A percentile compares a stretch with the other conserved stretches of the same genome.
These are phyloP conservation scores for Physcomitrium patens DNA, from an alignment of 225 moss, liverwort and hornwort genomes.

Conservation along the genomic window DNA sequence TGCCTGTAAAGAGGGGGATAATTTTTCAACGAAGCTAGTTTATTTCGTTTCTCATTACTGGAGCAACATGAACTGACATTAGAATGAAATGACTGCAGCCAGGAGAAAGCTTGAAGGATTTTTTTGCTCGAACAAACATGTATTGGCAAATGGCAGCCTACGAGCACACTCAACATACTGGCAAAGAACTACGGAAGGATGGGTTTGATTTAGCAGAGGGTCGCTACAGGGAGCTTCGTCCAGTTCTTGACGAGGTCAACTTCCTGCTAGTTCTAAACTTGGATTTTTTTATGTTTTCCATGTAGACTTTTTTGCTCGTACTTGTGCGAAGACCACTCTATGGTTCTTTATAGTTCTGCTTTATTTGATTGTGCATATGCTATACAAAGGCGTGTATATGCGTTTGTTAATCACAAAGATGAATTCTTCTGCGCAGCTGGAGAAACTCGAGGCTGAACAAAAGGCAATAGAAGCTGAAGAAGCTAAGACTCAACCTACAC, in stretches of 20 bases:
- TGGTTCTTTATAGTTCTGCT: background rate
- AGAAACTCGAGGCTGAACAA: constrained; percentile 81
- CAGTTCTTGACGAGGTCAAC: constrained; percentile 76
- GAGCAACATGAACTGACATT: constrained; percentile 25
- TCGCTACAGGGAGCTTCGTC: constrained; percentile 81
- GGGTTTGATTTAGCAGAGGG: constrained; percentile 87
- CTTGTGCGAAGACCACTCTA: background rate
- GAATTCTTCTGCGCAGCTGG: constrained; percentile 53
- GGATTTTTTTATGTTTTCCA: background rate
- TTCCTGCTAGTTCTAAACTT: background rate
- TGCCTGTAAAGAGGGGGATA: background rate
- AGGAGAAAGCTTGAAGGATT: constrained; percentile 73
- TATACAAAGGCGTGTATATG: background rate
- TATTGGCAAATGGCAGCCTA: constrained; percentile 93
- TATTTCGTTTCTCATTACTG: background rate
- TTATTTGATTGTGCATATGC: background rate
- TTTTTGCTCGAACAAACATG: constrained; percentile 77
- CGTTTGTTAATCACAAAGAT: background rate
- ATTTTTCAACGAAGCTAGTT: background rate
- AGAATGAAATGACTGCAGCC: constrained; percentile 50
- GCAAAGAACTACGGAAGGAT: constrained; percentile 87
- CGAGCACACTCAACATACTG: constrained; percentile 85
- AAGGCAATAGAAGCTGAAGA: constrained; percentile 81
- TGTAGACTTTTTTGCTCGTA: background rate
- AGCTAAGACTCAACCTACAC: constrained; percentile 59